phyloP scores from a whole-genome alignment of 805 yeast genomes.

The Martiniozyma abietophila region DNA sequence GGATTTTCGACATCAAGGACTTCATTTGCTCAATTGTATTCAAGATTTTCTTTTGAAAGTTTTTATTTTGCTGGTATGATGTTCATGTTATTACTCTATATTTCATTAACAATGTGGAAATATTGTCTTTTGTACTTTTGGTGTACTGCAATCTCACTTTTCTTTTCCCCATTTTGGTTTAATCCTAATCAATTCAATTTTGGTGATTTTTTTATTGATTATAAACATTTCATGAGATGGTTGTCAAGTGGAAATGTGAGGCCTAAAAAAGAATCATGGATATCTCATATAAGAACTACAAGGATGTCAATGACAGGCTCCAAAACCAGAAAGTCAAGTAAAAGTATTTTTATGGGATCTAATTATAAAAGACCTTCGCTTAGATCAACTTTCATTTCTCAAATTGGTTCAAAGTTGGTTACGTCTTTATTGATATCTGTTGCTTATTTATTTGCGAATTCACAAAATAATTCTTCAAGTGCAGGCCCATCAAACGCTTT shows the following conservation, averaged over 20 bases:
- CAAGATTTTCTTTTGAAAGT: constrained; percentile 62
- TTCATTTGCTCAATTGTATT: constrained; percentile 54
- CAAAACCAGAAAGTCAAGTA: constrained; percentile 33
- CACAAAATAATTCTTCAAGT: constrained; percentile 48
- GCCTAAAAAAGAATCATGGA: constrained; percentile 71
- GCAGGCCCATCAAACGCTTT: constrained; percentile 31
- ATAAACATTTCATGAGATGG: constrained; percentile 55
- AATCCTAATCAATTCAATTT: constrained; percentile 72
- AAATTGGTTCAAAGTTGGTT: constrained; percentile 30
- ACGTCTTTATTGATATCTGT: constrained; percentile 48
- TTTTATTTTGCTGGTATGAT: constrained; percentile 54
- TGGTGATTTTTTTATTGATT: constrained; percentile 60
- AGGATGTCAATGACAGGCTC: constrained; percentile 52
- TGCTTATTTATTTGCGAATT: constrained; percentile 73
- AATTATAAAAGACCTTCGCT: constrained; percentile 37
- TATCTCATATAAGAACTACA: constrained; percentile 54
- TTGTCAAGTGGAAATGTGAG: constrained; percentile 67
- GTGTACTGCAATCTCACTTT: constrained; percentile 57
- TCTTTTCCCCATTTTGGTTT: constrained; percentile 63
- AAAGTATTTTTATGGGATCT: constrained; percentile 29
- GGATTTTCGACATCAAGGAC: constrained; percentile 73
- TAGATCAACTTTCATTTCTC: constrained; percentile 31
- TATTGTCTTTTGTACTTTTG: constrained; percentile 56
- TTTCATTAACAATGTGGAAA: constrained; percentile 57
- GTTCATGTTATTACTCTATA: constrained; percentile 42